A percentile compares a stretch with the other conserved stretches of the same genome.
phyloP scores from a whole-genome alignment of 2,329 filamentous ascomycete genomes.

The Penicillium oxalicum region DNA sequence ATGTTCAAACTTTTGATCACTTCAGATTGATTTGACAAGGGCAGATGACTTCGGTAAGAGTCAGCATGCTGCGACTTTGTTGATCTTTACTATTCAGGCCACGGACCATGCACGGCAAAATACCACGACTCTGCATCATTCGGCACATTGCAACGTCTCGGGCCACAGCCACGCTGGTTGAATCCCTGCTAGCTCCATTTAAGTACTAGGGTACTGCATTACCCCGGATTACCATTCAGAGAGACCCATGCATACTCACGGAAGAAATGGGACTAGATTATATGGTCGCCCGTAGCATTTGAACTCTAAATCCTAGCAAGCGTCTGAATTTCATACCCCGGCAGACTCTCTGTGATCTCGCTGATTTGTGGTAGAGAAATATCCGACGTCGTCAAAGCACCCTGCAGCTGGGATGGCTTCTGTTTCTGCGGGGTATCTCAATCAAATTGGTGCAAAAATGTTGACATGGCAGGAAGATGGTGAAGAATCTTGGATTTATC shows the following conservation, averaged over 20 bases:
- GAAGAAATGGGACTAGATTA: no score
- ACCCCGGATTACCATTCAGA: constrained; percentile 14
- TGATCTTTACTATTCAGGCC: constrained; percentile 26
- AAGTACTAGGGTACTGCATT: constrained; percentile 1
- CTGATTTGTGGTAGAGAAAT: no score
- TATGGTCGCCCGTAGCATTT: no score
- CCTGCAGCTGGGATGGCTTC: no score
- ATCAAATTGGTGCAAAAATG: constrained; percentile 1
- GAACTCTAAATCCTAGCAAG: no score
- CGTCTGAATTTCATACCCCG: no score
- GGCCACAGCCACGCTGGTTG: constrained; percentile 1
- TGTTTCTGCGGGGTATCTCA: neutral
- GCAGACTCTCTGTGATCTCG: no score
- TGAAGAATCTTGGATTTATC: neutral
- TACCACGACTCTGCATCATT: constrained; percentile 4
- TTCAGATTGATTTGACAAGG: no score
- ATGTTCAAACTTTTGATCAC: no score
- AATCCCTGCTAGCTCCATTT: neutral
- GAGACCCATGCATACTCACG: neutral
- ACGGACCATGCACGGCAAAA: constrained; percentile 13
- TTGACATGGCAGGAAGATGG: constrained; percentile 4
- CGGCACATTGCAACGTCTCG: constrained; percentile 12
- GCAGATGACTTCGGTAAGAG: no score
- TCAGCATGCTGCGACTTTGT: constrained; percentile 3
- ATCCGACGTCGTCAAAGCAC: no score